Evolutionary conservation across 192 early-diverging fungal species (phyloP).

Genomic region (Entomortierella chlamydospora): DNA sequence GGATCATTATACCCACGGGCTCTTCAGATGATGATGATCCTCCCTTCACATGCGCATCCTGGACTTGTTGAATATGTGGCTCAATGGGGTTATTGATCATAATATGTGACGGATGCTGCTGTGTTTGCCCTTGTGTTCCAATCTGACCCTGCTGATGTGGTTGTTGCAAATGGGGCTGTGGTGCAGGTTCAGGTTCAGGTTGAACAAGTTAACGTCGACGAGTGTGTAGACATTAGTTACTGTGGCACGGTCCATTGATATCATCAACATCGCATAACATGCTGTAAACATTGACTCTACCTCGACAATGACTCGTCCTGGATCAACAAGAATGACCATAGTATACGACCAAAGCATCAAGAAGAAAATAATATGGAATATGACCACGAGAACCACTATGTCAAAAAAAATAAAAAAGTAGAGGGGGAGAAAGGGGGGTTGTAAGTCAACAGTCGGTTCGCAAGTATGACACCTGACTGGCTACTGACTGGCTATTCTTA

Average conservation of each 20-base stretch:
- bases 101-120: constrained; percentile 1
- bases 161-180: not conserved
- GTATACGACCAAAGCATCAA: constrained; percentile 47
- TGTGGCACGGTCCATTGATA: constrained; percentile 3
- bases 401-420: not conserved
- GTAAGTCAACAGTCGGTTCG: too few species aligned
- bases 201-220: too few species aligned
- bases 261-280: constrained; percentile 1
- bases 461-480: too few species aligned
- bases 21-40: not conserved
- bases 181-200: too few species aligned
- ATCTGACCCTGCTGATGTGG: not conserved
- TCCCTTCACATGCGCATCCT: constrained; percentile 6
- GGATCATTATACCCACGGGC: constrained; percentile 30
- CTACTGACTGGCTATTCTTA: too few species aligned
- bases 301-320: constrained; percentile 35
- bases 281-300: constrained; percentile 1
- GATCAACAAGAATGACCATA: constrained; percentile 48
- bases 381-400: constrained; percentile 26
- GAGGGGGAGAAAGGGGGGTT: not conserved
- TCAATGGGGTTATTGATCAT: not conserved
- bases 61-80: constrained; percentile 9
- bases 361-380: constrained; percentile 35
- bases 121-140: not conserved
- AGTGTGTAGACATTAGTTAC: not conserved